phyloP scores from a whole-genome alignment of 257 asterid species.

The Solanum habrochaites region DNA sequence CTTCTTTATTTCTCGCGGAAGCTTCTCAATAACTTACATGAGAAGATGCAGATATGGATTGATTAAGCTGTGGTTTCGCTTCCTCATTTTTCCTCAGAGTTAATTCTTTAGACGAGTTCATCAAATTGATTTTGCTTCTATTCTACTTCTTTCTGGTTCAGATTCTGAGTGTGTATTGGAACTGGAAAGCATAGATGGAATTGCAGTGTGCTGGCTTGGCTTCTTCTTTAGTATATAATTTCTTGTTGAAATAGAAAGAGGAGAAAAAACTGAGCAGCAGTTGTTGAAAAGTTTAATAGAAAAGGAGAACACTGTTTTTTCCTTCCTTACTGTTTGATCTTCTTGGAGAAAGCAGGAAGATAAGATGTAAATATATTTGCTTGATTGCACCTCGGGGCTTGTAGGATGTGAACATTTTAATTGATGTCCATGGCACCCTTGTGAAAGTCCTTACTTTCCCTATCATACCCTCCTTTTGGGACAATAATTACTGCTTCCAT shows the following conservation, averaged over 20 bases:
- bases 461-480: not conserved
- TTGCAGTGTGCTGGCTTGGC: not conserved
- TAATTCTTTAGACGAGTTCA: not conserved
- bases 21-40: not conserved
- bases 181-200: not conserved
- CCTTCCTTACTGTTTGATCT: not conserved
- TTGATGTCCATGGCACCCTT: not conserved
- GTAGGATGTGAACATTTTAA: not conserved
- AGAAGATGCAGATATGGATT: not conserved
- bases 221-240: not conserved
- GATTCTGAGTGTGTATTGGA: not conserved
- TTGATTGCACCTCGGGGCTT: not conserved
- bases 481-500: not conserved
- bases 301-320: not conserved
- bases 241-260: not conserved
- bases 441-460: not conserved
- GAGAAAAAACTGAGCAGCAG: not conserved
- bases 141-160: not conserved
- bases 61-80: not conserved
- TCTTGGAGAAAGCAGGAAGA: not conserved
- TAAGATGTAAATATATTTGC: not conserved
- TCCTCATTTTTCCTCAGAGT: not conserved
- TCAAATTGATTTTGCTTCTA: not conserved
- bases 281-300: not conserved
- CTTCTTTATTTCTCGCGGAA: not conserved